These are phyloP conservation scores for Russula abietina DNA, from an alignment of 768 basidiomycete species.

Conservation along the genomic window DNA sequence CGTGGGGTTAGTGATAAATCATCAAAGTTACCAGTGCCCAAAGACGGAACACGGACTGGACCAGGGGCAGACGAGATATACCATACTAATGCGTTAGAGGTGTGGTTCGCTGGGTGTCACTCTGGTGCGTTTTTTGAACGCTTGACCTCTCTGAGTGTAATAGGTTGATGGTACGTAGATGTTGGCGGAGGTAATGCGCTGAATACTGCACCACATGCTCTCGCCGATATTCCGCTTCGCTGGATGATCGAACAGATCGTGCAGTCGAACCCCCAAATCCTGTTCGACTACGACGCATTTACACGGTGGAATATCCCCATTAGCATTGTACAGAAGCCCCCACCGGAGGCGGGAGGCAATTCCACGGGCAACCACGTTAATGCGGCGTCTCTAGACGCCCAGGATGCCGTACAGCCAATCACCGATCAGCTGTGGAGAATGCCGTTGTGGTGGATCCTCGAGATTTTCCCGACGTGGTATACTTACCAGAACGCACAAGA, in stretches of 20 bases:
- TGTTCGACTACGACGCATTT: slow-evolving; percentile 14
- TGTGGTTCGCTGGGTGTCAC: slow-evolving; percentile 25
- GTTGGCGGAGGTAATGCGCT: slow-evolving; percentile 18
- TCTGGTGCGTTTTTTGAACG: slow-evolving; percentile 6
- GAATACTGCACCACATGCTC: slow-evolving; percentile 5
- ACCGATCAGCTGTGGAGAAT: slow-evolving; percentile 45
- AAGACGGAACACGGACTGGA: background rate
- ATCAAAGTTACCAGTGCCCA: background rate
- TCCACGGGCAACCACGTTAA: background rate
- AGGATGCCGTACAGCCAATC: slow-evolving; percentile 43
- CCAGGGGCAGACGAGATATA: background rate
- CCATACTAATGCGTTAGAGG: slow-evolving; percentile 17
- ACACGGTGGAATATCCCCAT: slow-evolving; percentile 15
- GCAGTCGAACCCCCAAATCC: slow-evolving; percentile 1
- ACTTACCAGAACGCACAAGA: slow-evolving; percentile 52
- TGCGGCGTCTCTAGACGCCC: background rate
- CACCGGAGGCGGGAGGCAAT: background rate
- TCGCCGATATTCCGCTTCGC: slow-evolving; percentile 21
- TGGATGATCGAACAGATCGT: slow-evolving; percentile 25
- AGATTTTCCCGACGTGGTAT: slow-evolving; percentile 51
- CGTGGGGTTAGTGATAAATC: slow-evolving; percentile 31
- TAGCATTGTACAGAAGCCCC: background rate
- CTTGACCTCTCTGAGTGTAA: background rate
- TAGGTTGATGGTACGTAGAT: slow-evolving; percentile 4
- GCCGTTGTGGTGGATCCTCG: slow-evolving; percentile 64